Base-by-base conservation (phyloP, 345 rosid species). In the Linum trigynum region DNA sequence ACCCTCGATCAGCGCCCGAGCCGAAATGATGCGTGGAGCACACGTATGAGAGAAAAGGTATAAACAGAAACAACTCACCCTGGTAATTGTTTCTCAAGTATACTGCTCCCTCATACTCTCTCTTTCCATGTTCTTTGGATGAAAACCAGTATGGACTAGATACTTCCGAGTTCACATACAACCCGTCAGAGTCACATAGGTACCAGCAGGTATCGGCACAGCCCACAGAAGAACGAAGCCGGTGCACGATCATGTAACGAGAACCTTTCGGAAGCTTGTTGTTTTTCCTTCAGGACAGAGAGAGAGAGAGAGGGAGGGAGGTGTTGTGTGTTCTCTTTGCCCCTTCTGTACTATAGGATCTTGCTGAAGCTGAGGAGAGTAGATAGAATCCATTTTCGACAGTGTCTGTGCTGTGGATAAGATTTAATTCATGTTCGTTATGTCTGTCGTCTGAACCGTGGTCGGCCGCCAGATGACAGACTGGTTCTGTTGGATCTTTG, bases 31-130 rank as follows among this genome's bases (percentile, higher is more conserved):
- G 96, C 97, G 55, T 95, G 99, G 99, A 95, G 97, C 69, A 67
- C 96, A 68, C 91, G 97, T 11, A 87, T 95, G 99, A 83, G 92
- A 73, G 99, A 95, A 79, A 95, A 91, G 97, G 99, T 91, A 57
- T 57, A 9, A 9, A 9, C 11, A 17, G 23, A 57, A 57, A 17
- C 32, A 23, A 23, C 32, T 23, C 32, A 23, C 32, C 32, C 32
- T 23, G 32, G 32, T 23, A 23, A 23, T 23, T 23, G 32, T 23
- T 23, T 23, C 32, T 23, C 60, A 63, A 42, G 55, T 58, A n/a
- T 51, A 43, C 6, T 41, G 57, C 45, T 67, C 32, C 32, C 32
- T 57, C 61, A n/a, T 5, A 57, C 16, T 12, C 38, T 57, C 9
- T 37, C 32, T 16, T 57, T 12, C 38, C 17, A 45, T 64, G 7